Conservation (phyloP, 768 basidiomycete species). For the Rhizopogon vulgaris region DNA sequence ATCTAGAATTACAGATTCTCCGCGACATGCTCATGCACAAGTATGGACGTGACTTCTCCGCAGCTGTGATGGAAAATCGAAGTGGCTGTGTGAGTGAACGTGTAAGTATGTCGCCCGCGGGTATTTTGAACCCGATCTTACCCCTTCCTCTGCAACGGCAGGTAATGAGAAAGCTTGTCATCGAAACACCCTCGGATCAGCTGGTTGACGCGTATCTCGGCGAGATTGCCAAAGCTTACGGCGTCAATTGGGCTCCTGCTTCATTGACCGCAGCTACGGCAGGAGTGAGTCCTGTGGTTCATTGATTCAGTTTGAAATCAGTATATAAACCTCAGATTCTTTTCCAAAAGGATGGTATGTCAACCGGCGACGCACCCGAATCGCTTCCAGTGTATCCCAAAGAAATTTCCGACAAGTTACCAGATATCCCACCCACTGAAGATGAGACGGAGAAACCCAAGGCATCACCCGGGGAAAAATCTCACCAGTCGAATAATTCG, state of each 20-base stretch:
- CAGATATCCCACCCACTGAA: slow-evolving; percentile 47
- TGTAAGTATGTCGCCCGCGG: slow-evolving; percentile 36
- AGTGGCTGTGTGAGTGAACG: slow-evolving; percentile 78
- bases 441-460: slow-evolving; percentile 31
- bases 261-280: slow-evolving; percentile 20
- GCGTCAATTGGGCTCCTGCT: slow-evolving; percentile 58
- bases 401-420: slow-evolving; percentile 33
- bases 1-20: slow-evolving; percentile 76
- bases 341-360: background rate
- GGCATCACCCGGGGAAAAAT: slow-evolving; percentile 2
- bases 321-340: background rate
- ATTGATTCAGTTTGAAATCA: slow-evolving; percentile 8
- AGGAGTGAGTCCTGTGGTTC: slow-evolving; percentile 35
- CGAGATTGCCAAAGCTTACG: slow-evolving; percentile 88
- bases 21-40: slow-evolving; percentile 96
- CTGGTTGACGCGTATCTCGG: slow-evolving; percentile 84
- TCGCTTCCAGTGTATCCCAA: slow-evolving; percentile 23
- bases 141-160: slow-evolving; percentile 21
- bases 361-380: slow-evolving; percentile 8
- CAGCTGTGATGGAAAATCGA: slow-evolving; percentile 81
- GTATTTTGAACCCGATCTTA: background rate
- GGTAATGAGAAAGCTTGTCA: slow-evolving; percentile 70
- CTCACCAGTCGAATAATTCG: background rate
- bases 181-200: slow-evolving; percentile 62
- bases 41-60: slow-evolving; percentile 86